Conservation (phyloP, 495 filamentous ascomycete genomes). For the Neurospora tetrasperma region DNA sequence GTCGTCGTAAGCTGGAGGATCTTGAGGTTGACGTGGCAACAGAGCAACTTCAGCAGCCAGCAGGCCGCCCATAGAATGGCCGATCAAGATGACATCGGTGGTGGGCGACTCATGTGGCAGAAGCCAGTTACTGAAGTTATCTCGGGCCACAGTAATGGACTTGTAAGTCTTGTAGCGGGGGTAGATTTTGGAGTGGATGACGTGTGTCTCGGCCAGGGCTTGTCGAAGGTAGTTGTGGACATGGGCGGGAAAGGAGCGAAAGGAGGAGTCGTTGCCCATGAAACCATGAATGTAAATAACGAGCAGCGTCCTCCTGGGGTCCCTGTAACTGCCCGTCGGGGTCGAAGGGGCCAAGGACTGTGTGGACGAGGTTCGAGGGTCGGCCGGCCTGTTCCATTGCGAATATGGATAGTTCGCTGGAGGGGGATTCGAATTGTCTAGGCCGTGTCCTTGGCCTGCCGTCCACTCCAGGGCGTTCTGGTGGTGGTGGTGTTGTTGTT, state of each 20-base stretch:
- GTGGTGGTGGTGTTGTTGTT: background rate
- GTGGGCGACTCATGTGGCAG: conserved; percentile 61
- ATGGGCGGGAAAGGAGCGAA: conserved; percentile 79
- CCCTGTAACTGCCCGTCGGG: conserved; percentile 12
- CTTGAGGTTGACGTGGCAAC: conserved; percentile 30
- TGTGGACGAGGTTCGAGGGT: conserved; percentile 52
- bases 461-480: background rate
- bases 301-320: conserved; percentile 52
- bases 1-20: background rate
- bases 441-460: background rate
- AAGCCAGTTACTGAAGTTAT: conserved; percentile 79
- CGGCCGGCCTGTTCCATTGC: conserved; percentile 14
- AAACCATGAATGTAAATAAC: conserved; percentile 89
- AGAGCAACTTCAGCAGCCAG: conserved; percentile 71
- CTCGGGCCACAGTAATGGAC: conserved; percentile 58
- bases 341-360: conserved; percentile 50
- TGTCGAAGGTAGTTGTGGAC: conserved; percentile 68
- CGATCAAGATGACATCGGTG: conserved; percentile 75
- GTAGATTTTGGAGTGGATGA: conserved; percentile 84
- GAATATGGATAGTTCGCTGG: conserved; percentile 6
- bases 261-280: conserved; percentile 82
- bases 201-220: conserved; percentile 58
- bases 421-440: background rate
- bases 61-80: conserved; percentile 87
- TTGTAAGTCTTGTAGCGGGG: conserved; percentile 80